Evolutionary conservation across 2,329 filamentous ascomycete genomes (phyloP).

Genomic region (Cladobotryum protrusum): DNA sequence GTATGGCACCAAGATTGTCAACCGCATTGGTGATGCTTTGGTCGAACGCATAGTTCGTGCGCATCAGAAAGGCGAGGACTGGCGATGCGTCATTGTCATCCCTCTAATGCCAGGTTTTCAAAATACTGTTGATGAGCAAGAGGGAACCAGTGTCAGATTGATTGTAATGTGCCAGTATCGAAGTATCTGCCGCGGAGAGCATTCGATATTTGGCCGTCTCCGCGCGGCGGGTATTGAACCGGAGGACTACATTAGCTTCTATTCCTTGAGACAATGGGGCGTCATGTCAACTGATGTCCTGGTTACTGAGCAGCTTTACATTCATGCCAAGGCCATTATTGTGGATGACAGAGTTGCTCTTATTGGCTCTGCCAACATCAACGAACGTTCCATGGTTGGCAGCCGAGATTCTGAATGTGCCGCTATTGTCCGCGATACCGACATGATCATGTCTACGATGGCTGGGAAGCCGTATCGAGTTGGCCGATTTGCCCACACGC

Average conservation of each 20-base stretch:
- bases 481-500: conserved; percentile 83
- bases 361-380: conserved; percentile 97
- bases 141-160: conserved; percentile 86
- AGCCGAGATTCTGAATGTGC: conserved; percentile 88
- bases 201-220: conserved; percentile 85
- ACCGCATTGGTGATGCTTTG: conserved; percentile 88
- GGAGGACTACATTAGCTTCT: conserved; percentile 94
- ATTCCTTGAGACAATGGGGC: conserved; percentile 86
- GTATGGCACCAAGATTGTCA: conserved; percentile 79
- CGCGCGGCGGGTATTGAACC: conserved; percentile 77
- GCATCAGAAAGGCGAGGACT: conserved; percentile 75
- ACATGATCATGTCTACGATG: conserved; percentile 91
- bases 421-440: conserved; percentile 82
- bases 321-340: conserved; percentile 94
- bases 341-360: conserved; percentile 90
- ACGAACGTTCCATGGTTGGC: conserved; percentile 92
- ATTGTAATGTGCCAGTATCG: conserved; percentile 97
- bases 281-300: conserved; percentile 78
- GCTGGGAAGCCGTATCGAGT: conserved; percentile 83
- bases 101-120: conserved; percentile 98
- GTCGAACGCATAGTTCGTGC: conserved; percentile 88
- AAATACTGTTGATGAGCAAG: conserved; percentile 88
- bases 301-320: conserved; percentile 94
- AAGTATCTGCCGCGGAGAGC: conserved; percentile 88
- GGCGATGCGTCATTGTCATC: conserved; percentile 85